Conservation (phyloP, 805 yeast species). For the Grigorovia jiainica region DNA sequence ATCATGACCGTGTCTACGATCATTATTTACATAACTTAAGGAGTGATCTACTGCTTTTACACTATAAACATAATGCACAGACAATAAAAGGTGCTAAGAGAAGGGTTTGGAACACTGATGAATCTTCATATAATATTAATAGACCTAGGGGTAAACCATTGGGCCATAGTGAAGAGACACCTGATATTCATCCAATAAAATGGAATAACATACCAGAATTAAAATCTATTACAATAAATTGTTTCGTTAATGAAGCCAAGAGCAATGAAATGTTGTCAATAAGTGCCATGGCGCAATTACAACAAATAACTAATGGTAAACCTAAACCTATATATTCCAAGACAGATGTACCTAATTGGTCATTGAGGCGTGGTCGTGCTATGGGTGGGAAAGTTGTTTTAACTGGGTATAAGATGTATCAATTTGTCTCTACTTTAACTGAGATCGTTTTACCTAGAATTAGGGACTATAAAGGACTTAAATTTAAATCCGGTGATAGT, state of each 20-base stretch:
- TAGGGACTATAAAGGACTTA: constrained; percentile 76
- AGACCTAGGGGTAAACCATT: constrained; percentile 69
- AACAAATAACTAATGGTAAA: constrained; percentile 89
- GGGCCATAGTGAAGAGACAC: constrained; percentile 67
- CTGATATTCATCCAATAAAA: constrained; percentile 61
- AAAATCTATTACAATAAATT: constrained; percentile 58
- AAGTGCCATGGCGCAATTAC: constrained; percentile 68
- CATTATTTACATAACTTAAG: constrained; percentile 67
- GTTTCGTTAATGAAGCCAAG: constrained; percentile 66
- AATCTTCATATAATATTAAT: constrained; percentile 81
- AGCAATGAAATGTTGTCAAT: constrained; percentile 64
- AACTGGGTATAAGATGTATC: constrained; percentile 72
- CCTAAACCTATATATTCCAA: constrained; percentile 66
- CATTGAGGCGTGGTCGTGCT: constrained; percentile 73
- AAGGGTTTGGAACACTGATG: constrained; percentile 69
- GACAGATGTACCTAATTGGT: constrained; percentile 78
- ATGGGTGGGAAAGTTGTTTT: constrained; percentile 84
- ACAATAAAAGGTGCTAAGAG: constrained; percentile 53
- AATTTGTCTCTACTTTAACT: constrained; percentile 75
- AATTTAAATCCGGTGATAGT: constrained; percentile 69
- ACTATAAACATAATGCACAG: constrained; percentile 58
- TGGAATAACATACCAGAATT: constrained; percentile 64
- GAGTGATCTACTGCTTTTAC: constrained; percentile 68
- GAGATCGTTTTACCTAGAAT: constrained; percentile 91
- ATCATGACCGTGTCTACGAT: constrained; percentile 70